Base-by-base conservation (phyloP, 371 early-diverging fungal species). In the Mortierella sp. region DNA sequence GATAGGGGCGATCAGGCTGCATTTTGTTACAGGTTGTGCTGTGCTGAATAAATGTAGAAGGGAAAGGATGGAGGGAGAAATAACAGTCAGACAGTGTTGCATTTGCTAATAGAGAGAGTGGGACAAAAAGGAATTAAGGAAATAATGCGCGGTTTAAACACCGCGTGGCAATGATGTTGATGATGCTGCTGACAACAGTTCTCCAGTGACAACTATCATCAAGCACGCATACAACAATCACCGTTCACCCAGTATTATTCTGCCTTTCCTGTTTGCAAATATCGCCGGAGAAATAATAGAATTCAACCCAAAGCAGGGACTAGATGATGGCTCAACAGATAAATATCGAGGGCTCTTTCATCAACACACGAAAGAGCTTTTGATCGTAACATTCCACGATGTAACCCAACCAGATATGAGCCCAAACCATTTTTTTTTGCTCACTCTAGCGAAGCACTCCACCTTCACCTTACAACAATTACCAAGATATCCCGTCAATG, bases 1-100 rank as follows among this genome's bases (percentile, higher is more conserved):
- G 69, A 53, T 78, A 78, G 13, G 51, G 47, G 32, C 32, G 68
- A 56, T 58, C 62, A 17, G 79, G 66, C 66, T 73, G 70, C 79
- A 78, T 60, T 12, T 60, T 6, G 32, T 26, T 60, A 22, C 12
- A 53, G 53, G 53, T 53, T 53, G 53, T 4, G 54, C 19, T 26
- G 22, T 51, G 51, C n/a, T 26, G 6, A 15, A 51, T 23, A 23
- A 51, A 51, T 5, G 23, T 23, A 17, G 6, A 26, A 53, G 28
- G 12, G 7, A 3, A 26, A 26, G 8, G 28, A 26, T 10, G 26
- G 22, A 53, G 15, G 28, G 22, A 17, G 8, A 7, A 53, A 26
- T 26, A 53, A 53, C 26, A 28, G 28, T 53, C 53, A 53, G 45
- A 45, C 15, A 45, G 15, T 45, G 13, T 45, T 45, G 45, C 45